Conservation (phyloP, 495 filamentous ascomycete genomes). For the Tuber brumale region DNA sequence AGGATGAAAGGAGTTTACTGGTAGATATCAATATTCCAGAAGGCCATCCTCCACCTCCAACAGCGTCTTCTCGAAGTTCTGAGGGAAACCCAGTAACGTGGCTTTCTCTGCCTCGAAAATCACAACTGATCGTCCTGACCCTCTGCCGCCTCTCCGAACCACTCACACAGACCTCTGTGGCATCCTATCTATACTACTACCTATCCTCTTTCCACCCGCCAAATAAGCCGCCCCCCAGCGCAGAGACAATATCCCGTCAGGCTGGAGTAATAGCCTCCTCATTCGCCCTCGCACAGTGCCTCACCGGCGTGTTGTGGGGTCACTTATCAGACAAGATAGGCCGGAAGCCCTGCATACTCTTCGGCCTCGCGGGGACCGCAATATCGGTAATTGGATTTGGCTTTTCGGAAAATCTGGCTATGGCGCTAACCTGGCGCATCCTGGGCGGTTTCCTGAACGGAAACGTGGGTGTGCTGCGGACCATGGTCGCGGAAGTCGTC, state of each 20-base stretch:
- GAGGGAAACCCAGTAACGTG: slow-evolving; percentile 12
- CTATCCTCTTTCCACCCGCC: slow-evolving; percentile 26
- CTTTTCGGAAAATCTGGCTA: slow-evolving; percentile 72
- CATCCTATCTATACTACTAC: slow-evolving; percentile 66
- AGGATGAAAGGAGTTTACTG: neutral
- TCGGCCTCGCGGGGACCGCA: slow-evolving; percentile 74
- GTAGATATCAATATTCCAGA: neutral
- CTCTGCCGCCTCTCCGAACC: slow-evolving; percentile 80
- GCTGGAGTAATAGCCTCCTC: slow-evolving; percentile 80
- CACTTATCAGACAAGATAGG: slow-evolving; percentile 71
- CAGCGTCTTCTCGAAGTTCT: neutral
- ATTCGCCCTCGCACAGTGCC: slow-evolving; percentile 71
- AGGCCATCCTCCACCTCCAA: slow-evolving; percentile 6
- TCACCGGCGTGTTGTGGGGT: slow-evolving; percentile 83
- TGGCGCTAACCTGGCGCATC: slow-evolving; percentile 66
- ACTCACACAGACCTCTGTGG: slow-evolving; percentile 79
- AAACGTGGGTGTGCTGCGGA: slow-evolving; percentile 74
- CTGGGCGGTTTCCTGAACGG: slow-evolving; percentile 77
- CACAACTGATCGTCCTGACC: slow-evolving; percentile 44
- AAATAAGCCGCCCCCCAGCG: slow-evolving; percentile 9
- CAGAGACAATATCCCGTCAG: slow-evolving; percentile 35
- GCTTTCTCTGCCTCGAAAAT: slow-evolving; percentile 29
- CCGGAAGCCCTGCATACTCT: slow-evolving; percentile 72
- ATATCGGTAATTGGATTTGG: slow-evolving; percentile 73
- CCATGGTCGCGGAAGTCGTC: slow-evolving; percentile 68